Conservation (phyloP, 2,329 filamentous ascomycete species). For the Metarhizium rileyi region DNA sequence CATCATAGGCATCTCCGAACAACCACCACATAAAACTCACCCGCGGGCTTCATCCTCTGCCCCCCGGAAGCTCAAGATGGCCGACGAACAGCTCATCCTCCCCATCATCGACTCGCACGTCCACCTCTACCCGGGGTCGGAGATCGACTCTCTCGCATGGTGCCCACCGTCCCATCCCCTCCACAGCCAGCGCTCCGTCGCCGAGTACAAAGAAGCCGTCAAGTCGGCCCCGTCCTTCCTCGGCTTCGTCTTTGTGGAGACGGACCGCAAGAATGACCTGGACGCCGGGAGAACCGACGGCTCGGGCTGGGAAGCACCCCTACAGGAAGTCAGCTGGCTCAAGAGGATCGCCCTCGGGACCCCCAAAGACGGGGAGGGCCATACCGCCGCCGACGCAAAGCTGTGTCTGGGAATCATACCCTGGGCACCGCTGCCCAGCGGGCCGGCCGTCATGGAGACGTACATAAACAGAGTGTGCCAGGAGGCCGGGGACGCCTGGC, state of each 20-base stretch:
- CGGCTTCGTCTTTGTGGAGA: slow-evolving; percentile 77
- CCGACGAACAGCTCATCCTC: slow-evolving; percentile 31
- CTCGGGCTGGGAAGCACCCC: slow-evolving; percentile 55
- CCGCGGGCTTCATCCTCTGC: not conserved
- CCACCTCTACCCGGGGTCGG: slow-evolving; percentile 69
- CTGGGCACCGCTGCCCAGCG: slow-evolving; percentile 75
- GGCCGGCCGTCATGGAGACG: slow-evolving; percentile 44
- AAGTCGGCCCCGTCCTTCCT: slow-evolving; percentile 34
- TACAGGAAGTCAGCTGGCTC: slow-evolving; percentile 64
- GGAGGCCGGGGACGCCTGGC: slow-evolving; percentile 54
- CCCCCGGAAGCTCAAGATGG: slow-evolving; percentile 16
- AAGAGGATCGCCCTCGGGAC: slow-evolving; percentile 54
- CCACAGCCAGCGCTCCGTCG: slow-evolving; percentile 51
- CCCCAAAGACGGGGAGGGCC: slow-evolving; percentile 48
- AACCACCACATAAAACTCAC: not conserved
- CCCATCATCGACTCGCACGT: slow-evolving; percentile 84
- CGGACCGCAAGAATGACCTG: slow-evolving; percentile 59
- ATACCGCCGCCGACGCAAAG: slow-evolving; percentile 31
- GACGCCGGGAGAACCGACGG: slow-evolving; percentile 33
- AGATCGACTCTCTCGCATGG: slow-evolving; percentile 62
- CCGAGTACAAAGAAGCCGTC: slow-evolving; percentile 48
- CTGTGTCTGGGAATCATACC: slow-evolving; percentile 64
- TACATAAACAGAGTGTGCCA: slow-evolving; percentile 57
- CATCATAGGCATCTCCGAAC: not conserved
- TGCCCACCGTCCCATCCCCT: slow-evolving; percentile 49